Conservation (phyloP, 768 basidiomycete genomes). For the Tubosaeta sp. region DNA sequence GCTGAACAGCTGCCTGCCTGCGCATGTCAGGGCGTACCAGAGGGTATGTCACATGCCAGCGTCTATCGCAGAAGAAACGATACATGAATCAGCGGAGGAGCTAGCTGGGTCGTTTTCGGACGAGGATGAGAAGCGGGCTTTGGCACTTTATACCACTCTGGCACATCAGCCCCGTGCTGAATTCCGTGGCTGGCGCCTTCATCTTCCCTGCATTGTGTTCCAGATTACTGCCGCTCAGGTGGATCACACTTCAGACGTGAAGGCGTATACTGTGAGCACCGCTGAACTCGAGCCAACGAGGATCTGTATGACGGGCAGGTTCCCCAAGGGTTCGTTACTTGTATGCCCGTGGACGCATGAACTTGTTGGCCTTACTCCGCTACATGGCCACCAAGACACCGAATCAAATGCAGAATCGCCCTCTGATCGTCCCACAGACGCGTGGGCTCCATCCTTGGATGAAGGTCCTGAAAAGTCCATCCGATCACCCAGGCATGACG, state of each 20-base stretch:
- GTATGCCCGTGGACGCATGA: slow-evolving; percentile 10
- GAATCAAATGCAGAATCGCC: too few relatives aligned
- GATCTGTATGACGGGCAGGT: background rate
- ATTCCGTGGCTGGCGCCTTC: background rate
- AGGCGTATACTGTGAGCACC: background rate
- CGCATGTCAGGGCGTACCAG: background rate
- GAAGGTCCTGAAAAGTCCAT: background rate
- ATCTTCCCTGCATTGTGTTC: background rate
- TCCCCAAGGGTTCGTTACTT: background rate
- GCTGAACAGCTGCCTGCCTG: background rate
- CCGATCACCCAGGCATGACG: background rate
- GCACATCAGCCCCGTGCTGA: background rate
- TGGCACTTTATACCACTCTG: background rate
- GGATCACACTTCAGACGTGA: background rate
- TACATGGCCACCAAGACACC: background rate
- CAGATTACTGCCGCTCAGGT: background rate
- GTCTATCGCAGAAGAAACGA: background rate
- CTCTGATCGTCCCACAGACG: too few relatives aligned
- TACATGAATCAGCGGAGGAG: background rate
- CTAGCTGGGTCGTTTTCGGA: background rate
- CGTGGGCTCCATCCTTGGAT: too few relatives aligned
- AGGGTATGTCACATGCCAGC: background rate
- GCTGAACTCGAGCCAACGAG: background rate
- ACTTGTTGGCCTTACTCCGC: background rate
- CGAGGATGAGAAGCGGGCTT: background rate